Evolutionary conservation across 768 basidiomycete species (phyloP), one percentile per base, ranked within the genome.

Genomic region (Agrocybe praecox): DNA sequence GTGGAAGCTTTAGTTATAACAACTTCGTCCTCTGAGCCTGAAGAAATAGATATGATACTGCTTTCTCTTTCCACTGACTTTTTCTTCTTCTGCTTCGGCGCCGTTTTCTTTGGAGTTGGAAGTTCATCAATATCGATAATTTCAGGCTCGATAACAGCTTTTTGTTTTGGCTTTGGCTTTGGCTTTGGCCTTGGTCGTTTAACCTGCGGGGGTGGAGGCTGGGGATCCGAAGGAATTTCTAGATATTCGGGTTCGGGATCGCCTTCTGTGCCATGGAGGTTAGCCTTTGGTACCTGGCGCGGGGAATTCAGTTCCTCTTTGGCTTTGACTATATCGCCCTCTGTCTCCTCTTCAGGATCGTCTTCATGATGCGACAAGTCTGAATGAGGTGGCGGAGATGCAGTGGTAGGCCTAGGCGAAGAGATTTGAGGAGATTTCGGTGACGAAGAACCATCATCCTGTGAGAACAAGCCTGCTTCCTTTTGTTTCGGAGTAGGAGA

Each of bases 381-480:
- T n/a, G 15, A 18, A 19, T 18, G 36, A 43, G 51, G 23, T 8
- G 43, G 52, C 17, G 42, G 19, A 34, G 15, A n/a, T 29, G 26
- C 26, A 44, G 34, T 34, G 47, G 47, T n/a, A 21, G 42, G 9
- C 44, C 44, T 26, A 17, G 57, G 57, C 8, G 52, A 58, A 6
- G 48, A 49, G 52, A 58, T 53, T 1, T 53, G 34, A 14, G 57
- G 57, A 22, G 57, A 58, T 8, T 46, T 49, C 7, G 9, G 43
- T 10, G 42, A 49, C 33, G 48, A 22, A 40, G 36, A n/a, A 22
- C 10, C 18, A 42, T 56, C 18, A 40, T 17, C 23, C 44, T n/a
- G n/a, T 19, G 36, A 1, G 59, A 17, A 34, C 18, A 33, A 26
- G 42, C 24, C 33, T 2, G 45, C 21, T 12, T 33, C 43, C 6